phyloP scores from a whole-genome alignment of 129 eudicot species.

The Tanacetum coccineum region DNA sequence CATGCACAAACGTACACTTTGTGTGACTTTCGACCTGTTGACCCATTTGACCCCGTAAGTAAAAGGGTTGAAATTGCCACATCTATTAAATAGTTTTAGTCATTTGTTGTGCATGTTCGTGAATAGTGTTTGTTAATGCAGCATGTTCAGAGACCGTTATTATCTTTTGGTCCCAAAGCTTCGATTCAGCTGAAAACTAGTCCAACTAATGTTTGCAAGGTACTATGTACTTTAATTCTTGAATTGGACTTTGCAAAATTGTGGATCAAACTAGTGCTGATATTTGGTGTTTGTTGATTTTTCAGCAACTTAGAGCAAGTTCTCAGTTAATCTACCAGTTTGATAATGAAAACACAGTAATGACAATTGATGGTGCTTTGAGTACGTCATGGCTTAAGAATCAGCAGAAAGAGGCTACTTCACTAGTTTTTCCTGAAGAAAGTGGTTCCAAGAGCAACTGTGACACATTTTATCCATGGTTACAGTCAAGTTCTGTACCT shows the following conservation, averaged over 20 bases:
- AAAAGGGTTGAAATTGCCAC: neutral
- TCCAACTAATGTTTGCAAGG: constrained; percentile 86
- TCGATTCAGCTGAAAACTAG: constrained; percentile 70
- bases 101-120: neutral
- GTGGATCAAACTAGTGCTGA: constrained; percentile 7
- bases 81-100: neutral
- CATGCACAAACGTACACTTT: neutral
- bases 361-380: constrained; percentile 67
- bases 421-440: constrained; percentile 52
- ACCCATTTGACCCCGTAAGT: neutral
- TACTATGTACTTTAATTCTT: constrained; percentile 18
- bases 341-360: constrained; percentile 57
- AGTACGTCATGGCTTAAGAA: constrained; percentile 83
- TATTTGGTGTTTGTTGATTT: constrained; percentile 10
- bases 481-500: constrained; percentile 86
- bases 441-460: constrained; percentile 41
- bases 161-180: constrained; percentile 96
- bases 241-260: neutral
- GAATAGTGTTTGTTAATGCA: constrained; percentile 36
- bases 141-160: constrained; percentile 96
- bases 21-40: neutral
- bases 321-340: constrained; percentile 68
- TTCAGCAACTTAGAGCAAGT: constrained; percentile 70
- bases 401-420: constrained; percentile 55
- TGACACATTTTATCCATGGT: constrained; percentile 54